A percentile compares a stretch with the other conserved stretches of the same genome.
Evolutionary conservation across 139 green algal species (phyloP).

Genomic region (Nannochloris sp.): DNA sequence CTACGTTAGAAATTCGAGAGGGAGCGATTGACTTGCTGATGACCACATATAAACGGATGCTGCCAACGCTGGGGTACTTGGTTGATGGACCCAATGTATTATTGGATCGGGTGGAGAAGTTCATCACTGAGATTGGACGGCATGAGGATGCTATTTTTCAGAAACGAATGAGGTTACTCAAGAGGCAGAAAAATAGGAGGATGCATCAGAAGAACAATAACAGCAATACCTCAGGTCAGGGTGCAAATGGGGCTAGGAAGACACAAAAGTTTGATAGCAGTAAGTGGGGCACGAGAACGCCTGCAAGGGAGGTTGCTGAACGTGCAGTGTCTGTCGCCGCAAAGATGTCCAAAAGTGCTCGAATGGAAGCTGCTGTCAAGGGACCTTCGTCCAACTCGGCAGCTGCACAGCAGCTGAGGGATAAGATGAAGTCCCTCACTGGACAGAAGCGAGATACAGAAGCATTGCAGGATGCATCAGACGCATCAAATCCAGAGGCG

Average conservation of each 20-base stretch:
- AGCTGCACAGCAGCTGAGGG: conserved; percentile 47
- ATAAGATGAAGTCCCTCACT: conserved; percentile 26
- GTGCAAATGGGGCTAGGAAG: neutral
- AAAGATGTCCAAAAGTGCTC: conserved; percentile 8
- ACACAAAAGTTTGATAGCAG: conserved; percentile 7
- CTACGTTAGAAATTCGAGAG: conserved; percentile 94
- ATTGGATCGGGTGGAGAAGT: conserved; percentile 77
- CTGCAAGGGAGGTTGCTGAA: conserved; percentile 6
- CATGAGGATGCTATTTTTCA: conserved; percentile 93
- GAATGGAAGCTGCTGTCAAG: conserved; percentile 15
- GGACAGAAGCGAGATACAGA: neutral
- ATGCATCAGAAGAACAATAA: neutral
- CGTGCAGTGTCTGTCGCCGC: conserved; percentile 7
- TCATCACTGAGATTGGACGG: conserved; percentile 73
- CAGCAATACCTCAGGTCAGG: neutral
- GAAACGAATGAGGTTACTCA: conserved; percentile 72
- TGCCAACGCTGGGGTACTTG: conserved; percentile 82
- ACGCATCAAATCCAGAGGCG: neutral
- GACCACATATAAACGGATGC: conserved; percentile 71
- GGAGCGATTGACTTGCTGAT: conserved; percentile 96
- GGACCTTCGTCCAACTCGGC: conserved; percentile 46
- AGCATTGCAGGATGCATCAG: neutral
- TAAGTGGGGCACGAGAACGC: conserved; percentile 21
- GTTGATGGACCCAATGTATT: conserved; percentile 58
- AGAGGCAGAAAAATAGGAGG: conserved; percentile 26